Conservation (phyloP, 257 asterid species). For the Cordia subcordata region DNA sequence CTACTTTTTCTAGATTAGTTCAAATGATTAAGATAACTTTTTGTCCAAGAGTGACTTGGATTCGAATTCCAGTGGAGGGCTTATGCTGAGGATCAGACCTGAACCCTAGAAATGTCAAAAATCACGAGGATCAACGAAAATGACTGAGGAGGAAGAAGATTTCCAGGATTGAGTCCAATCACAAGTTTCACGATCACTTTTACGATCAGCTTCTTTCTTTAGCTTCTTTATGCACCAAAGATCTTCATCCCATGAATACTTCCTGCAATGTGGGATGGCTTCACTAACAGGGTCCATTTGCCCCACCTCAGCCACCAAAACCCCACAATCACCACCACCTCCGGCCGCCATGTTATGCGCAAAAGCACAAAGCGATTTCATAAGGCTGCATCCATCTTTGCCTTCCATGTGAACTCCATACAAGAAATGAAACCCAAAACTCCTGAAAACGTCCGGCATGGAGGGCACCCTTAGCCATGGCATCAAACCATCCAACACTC, state of each 20-base stretch:
- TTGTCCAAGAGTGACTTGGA: too few relatives aligned
- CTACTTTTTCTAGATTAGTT: too few relatives aligned
- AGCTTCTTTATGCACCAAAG: conserved; percentile 78
- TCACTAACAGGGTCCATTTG: conserved; percentile 50
- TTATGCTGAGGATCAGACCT: too few relatives aligned
- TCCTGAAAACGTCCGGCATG: conserved; percentile 50
- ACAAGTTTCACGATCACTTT: background rate
- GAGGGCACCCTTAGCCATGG: conserved; percentile 81
- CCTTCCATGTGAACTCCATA: conserved; percentile 82
- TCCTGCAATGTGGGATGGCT: conserved; percentile 73
- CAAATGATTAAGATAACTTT: too few relatives aligned
- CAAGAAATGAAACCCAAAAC: conserved; percentile 60
- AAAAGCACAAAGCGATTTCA: conserved; percentile 48
- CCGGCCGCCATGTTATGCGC: conserved; percentile 57
- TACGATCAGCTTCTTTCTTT: background rate
- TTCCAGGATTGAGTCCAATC: conserved; percentile 41
- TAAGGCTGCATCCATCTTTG: conserved; percentile 28
- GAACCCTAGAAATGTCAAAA: conserved; percentile 15
- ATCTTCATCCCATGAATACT: conserved; percentile 80
- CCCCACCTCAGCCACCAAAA: conserved; percentile 73
- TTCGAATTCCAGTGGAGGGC: too few relatives aligned
- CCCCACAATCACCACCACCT: conserved; percentile 39
- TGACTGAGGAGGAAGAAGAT: conserved; percentile 27
- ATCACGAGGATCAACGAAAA: conserved; percentile 88
- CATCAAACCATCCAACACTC: conserved; percentile 50